Evolutionary conservation across 306 rosid species (phyloP).

Genomic region (Chamaecrista fasciculata): DNA sequence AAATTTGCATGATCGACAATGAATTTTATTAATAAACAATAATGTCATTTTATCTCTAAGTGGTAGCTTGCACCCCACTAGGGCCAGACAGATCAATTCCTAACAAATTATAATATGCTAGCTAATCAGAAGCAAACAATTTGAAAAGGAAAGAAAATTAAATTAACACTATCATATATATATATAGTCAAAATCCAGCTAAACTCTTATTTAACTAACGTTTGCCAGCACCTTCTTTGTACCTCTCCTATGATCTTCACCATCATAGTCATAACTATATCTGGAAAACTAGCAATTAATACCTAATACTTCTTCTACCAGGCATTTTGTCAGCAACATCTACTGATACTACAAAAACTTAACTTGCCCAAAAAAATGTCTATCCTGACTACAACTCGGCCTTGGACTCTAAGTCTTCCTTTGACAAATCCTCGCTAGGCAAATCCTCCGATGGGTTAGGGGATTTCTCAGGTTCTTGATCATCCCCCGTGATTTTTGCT

Average conservation of each 20-base stretch:
- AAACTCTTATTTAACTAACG: neutral
- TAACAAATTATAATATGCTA: neutral
- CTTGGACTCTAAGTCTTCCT: constrained; percentile 62
- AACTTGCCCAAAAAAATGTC: neutral
- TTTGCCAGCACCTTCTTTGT: neutral
- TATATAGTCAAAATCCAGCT: neutral
- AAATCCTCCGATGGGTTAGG: constrained; percentile 37
- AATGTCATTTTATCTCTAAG: neutral
- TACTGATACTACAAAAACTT: neutral
- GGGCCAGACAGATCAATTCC: neutral
- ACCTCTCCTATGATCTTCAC: neutral
- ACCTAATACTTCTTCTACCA: neutral
- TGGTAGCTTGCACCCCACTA: neutral
- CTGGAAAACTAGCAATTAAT: neutral
- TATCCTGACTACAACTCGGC: constrained; percentile 59
- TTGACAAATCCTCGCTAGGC: constrained; percentile 18
- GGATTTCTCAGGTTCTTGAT: constrained; percentile 46
- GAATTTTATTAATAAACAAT: neutral
- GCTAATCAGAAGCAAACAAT: neutral
- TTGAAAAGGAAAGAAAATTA: neutral
- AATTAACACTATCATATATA: neutral
- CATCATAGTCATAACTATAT: neutral
- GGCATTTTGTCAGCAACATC: neutral
- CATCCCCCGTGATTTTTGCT: constrained; percentile 69
- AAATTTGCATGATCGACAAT: no score